Evolutionary conservation across 1,284 basidiomycete genomes (phyloP).

Genomic region (Rhodotorula sp.): DNA sequence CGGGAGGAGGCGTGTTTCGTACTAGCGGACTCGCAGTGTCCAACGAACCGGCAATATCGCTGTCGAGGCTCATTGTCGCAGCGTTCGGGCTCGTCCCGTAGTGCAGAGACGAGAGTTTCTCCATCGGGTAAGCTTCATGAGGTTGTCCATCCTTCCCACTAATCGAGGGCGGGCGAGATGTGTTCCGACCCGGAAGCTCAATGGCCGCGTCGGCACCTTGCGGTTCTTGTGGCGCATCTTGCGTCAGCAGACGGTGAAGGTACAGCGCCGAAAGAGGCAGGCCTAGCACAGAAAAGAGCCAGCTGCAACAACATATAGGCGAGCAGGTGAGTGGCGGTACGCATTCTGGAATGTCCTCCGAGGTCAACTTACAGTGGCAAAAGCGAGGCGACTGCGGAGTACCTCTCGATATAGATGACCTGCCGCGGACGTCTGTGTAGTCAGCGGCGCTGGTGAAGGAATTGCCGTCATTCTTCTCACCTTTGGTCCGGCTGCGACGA

Average conservation of each 20-base stretch:
- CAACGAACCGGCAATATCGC: neutral
- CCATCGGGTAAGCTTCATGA: neutral
- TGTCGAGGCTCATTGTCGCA: neutral
- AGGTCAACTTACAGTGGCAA: conserved; percentile 9
- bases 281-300: conserved; percentile 21
- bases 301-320: no score
- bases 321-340: no score
- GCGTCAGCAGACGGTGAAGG: conserved; percentile 12
- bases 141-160: neutral
- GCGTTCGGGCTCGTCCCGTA: neutral
- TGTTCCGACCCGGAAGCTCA: neutral
- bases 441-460: neutral
- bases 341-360: no score
- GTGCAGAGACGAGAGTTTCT: neutral
- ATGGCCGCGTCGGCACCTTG: neutral
- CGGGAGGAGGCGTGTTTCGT: neutral
- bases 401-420: conserved; percentile 13
- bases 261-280: conserved; percentile 12
- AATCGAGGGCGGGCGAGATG: neutral
- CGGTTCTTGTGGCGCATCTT: neutral
- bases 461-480: neutral
- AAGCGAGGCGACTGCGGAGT: conserved; percentile 8
- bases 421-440: neutral
- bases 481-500: conserved; percentile 5
- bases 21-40: neutral